Base-by-base conservation (phyloP, 129 eudicot genomes). In the Flaveria trinervia region DNA sequence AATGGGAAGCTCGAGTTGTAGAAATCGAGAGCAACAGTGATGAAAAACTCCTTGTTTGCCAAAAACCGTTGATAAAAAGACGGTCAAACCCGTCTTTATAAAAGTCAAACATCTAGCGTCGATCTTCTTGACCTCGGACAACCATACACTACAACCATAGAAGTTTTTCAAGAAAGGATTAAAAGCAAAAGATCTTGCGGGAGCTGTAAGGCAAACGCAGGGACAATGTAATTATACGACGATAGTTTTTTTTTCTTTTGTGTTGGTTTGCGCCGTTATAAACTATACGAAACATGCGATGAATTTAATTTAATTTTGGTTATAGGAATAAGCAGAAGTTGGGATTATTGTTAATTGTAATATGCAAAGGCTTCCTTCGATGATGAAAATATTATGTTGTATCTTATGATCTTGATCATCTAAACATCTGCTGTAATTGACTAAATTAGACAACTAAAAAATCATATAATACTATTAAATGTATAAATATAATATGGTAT, bases 1-100 rank as follows among this genome's bases (percentile, higher is more conserved):
- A 84, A 86, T 95, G 99, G 99, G 99, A 95, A 56, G 96, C 99
- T 2, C 91, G 99, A 61, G 88, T 95, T 44, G 90, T 95, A 22
- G 99, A 95, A 82, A 83, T 91, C 12, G 97, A 92, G 77, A 89
- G 90, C 81, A 91, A 89, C 70, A 95, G 91, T 41, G 88, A 92
- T 10, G 99, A 95, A 82, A 86, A 86, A 67, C 94, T 95, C 75
- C 87, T 95, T 7, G 89, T 95, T 46, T 91, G 99, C 88, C 99
- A 95, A 82, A 95, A 95, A 79, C 91, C 96, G 1, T 95, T 92
- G 78, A 68, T 85, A 73, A 95, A 74, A 77, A 91, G 90, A 81
- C 89, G 83, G 60, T 79, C 92, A 46, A 83, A 80, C 79, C 82
- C 72, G 50, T 78, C 80, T 6, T 70, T 70, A 68, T 50, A 12